Evolutionary conservation across 768 basidiomycete species (phyloP).

Genomic region (Amanita fuliginea): DNA sequence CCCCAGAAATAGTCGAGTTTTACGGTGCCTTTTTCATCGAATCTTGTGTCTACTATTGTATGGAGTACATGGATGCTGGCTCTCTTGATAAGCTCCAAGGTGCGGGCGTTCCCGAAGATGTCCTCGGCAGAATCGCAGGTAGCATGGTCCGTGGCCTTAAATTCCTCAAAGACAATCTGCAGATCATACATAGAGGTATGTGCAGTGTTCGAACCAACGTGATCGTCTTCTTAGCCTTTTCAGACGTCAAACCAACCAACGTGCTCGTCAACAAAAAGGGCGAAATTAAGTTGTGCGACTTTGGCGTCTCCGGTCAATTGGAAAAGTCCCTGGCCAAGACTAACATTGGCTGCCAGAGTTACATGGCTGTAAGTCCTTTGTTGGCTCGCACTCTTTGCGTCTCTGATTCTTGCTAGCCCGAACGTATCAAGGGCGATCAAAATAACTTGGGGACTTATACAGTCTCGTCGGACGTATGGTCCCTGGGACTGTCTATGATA

Average conservation of each 20-base stretch:
- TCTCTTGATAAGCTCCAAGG: conserved; percentile 74
- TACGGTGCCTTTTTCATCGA: conserved; percentile 99
- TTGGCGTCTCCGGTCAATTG: conserved; percentile 97
- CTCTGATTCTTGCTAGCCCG: conserved; percentile 44
- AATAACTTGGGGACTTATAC: conserved; percentile 85
- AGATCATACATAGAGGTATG: conserved; percentile 55
- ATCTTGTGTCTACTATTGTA: conserved; percentile 99
- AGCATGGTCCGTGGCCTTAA: conserved; percentile 84
- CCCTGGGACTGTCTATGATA: conserved; percentile 86
- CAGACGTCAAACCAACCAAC: conserved; percentile 91
- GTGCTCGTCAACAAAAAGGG: conserved; percentile 86
- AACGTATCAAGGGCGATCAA: conserved; percentile 90
- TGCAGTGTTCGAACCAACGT: neutral
- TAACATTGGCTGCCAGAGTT: conserved; percentile 96
- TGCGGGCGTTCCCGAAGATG: conserved; percentile 62
- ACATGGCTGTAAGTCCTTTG: conserved; percentile 78
- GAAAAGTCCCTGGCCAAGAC: conserved; percentile 96
- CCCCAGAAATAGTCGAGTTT: conserved; percentile 93
- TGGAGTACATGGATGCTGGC: conserved; percentile 99
- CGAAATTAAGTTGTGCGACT: conserved; percentile 91
- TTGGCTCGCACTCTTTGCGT: neutral
- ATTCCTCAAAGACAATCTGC: conserved; percentile 90
- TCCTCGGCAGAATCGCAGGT: conserved; percentile 71
- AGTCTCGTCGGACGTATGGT: conserved; percentile 97
- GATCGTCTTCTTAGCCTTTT: conserved; percentile 2